A percentile compares a stretch with the other conserved stretches of the same genome.
phyloP scores from a whole-genome alignment of 176 grass and related monocot species.

The Triticum dicoccoides region DNA sequence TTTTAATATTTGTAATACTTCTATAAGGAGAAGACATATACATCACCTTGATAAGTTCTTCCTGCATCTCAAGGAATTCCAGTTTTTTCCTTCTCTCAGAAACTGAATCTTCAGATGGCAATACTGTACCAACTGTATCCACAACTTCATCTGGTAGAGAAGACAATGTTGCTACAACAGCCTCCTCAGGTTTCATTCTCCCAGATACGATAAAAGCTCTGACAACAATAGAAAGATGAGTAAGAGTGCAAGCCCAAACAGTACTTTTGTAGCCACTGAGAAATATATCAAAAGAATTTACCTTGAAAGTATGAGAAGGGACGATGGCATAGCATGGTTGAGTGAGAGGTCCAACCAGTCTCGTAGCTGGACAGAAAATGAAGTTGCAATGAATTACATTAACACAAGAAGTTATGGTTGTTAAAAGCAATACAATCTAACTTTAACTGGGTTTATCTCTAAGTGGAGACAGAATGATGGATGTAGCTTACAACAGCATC shows the following conservation, averaged over 20 bases:
- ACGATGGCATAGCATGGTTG: constrained; percentile 92
- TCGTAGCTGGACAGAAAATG: constrained; percentile 55
- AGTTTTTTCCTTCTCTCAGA: constrained; percentile 92
- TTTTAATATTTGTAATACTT: constrained; percentile 18
- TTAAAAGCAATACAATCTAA: constrained; percentile 11
- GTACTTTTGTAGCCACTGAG: not conserved
- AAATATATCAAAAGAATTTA: constrained; percentile 30
- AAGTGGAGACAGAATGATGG: constrained; percentile 18
- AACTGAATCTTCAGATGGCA: constrained; percentile 97
- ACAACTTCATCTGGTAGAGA: constrained; percentile 99
- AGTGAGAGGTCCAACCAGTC: constrained; percentile 98
- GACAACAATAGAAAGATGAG: constrained; percentile 33
- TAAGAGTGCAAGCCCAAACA: constrained; percentile 20
- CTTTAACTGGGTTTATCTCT: constrained; percentile 7
- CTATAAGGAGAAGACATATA: constrained; percentile 11
- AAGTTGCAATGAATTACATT: constrained; percentile 8
- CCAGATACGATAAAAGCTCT: constrained; percentile 97
- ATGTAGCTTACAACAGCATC: constrained; percentile 6
- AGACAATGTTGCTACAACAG: constrained; percentile 97
- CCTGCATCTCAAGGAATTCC: constrained; percentile 99
- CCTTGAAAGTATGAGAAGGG: constrained; percentile 98
- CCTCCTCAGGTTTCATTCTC: constrained; percentile 96
- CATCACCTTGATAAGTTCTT: constrained; percentile 98
- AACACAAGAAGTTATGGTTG: not conserved
- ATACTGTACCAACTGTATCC: constrained; percentile 91